A percentile compares a stretch with the other conserved stretches of the same genome.
Conservation (phyloP, 1,284 basidiomycete species). For the Mycosarcoma maydis region DNA sequence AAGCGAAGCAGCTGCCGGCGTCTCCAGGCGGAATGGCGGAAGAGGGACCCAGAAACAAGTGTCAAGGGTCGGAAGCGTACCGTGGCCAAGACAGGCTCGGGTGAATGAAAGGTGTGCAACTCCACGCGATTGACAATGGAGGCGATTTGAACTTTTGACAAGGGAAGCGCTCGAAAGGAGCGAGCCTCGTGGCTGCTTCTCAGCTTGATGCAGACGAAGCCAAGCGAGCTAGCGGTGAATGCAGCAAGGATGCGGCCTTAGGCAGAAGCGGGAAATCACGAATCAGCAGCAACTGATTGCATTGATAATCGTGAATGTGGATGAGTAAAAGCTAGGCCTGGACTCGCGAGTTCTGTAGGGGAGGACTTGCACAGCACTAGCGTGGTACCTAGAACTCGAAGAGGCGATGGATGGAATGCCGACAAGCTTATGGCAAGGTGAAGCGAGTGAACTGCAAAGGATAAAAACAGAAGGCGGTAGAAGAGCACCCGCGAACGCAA, state of each 20-base stretch:
- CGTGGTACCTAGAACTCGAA: conserved; percentile 43
- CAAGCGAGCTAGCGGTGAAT: too few relatives aligned
- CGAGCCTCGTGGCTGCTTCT: background rate
- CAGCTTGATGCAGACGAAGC: too few relatives aligned
- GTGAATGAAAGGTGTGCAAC: background rate
- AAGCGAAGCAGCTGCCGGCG: conserved; percentile 9
- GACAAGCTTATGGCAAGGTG: too few relatives aligned
- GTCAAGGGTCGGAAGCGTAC: background rate
- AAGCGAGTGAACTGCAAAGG: too few relatives aligned
- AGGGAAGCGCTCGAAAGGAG: too few relatives aligned
- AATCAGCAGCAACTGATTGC: conserved; percentile 4
- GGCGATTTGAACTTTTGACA: too few relatives aligned
- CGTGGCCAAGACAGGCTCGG: background rate
- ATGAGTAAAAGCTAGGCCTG: conserved; percentile 4
- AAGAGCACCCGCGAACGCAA: too few relatives aligned
- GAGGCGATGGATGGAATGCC: too few relatives aligned
- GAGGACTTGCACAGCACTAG: conserved; percentile 5
- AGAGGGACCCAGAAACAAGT: background rate
- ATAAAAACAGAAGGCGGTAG: too few relatives aligned
- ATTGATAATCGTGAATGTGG: too few relatives aligned
- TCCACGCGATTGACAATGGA: conserved; percentile 2
- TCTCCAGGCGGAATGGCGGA: conserved; percentile 2
- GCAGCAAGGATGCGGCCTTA: too few relatives aligned
- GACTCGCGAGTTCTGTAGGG: conserved; percentile 1
- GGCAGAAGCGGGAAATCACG: conserved; percentile 10